Evolutionary conservation across 176 grass and related monocot species (phyloP).

Genomic region (Cymbopogon citratus): DNA sequence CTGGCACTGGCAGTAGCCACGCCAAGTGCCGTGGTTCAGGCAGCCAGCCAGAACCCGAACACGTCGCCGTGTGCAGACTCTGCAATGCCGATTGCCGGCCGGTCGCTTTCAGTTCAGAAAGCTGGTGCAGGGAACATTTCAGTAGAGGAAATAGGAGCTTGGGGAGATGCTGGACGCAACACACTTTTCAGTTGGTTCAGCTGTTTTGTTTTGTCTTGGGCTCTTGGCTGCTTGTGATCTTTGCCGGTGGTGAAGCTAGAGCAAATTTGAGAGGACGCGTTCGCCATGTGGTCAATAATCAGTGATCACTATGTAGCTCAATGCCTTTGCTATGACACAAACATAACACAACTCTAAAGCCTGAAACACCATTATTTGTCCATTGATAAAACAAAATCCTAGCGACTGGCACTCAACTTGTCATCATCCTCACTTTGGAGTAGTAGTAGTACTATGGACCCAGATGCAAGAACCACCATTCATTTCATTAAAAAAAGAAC

Average conservation of each 20-base stretch:
- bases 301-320: no score
- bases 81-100: background rate
- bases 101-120: conserved; percentile 26
- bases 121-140: background rate
- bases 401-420: background rate
- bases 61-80: background rate
- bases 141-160: no score
- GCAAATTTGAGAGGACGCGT: no score
- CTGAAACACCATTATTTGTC: background rate
- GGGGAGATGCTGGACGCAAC: background rate
- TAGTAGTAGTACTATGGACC: background rate
- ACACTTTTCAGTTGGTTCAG: background rate
- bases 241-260: no score
- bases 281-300: no score
- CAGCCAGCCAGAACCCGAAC: background rate
- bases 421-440: background rate
- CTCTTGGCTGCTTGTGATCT: no score
- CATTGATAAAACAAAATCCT: background rate
- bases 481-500: background rate
- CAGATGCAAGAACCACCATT: background rate
- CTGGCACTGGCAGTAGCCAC: background rate
- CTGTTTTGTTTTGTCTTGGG: no score
- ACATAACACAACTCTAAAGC: background rate
- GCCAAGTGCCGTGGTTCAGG: conserved; percentile 10
- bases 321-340: background rate